phyloP scores from a whole-genome alignment of 2,329 filamentous ascomycete species.

The Pochonia chlamydosporia region DNA sequence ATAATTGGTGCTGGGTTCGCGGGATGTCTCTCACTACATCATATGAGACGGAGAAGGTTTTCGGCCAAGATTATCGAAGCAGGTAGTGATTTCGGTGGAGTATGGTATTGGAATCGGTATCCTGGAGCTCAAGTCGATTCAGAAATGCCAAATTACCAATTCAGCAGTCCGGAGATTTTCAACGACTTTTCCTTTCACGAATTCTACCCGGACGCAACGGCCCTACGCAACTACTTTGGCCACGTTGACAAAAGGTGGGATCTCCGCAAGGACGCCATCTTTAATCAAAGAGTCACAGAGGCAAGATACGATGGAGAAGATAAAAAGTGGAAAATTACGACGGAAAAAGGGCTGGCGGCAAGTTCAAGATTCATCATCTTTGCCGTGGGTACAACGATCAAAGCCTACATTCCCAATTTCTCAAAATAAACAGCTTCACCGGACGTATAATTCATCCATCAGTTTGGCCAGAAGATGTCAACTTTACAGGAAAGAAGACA shows the following conservation, averaged over 20 bases:
- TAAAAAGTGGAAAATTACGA: background rate
- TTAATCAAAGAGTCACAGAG: background rate
- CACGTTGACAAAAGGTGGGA: background rate
- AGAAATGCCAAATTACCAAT: background rate
- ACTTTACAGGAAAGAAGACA: background rate
- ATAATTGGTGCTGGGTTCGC: background rate
- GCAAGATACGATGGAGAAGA: background rate
- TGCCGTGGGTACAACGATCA: background rate
- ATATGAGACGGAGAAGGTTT: background rate
- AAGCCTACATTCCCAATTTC: background rate
- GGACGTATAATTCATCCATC: background rate
- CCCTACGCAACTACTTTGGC: background rate
- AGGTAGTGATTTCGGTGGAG: background rate
- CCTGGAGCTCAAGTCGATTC: background rate
- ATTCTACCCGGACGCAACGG: background rate
- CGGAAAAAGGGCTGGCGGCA: background rate
- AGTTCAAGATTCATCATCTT: background rate
- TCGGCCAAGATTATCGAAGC: background rate
- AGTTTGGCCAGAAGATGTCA: background rate
- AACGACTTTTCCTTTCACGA: background rate
- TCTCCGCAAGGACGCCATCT: background rate
- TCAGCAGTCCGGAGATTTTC: background rate
- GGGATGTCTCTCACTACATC: background rate
- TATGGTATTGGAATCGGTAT: background rate
- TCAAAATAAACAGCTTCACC: background rate